Percentiles rank a stretch among this genome's conserved stretches.
Conservation (phyloP, 148 eudicot genomes). For the Dysphania ambrosioides region DNA sequence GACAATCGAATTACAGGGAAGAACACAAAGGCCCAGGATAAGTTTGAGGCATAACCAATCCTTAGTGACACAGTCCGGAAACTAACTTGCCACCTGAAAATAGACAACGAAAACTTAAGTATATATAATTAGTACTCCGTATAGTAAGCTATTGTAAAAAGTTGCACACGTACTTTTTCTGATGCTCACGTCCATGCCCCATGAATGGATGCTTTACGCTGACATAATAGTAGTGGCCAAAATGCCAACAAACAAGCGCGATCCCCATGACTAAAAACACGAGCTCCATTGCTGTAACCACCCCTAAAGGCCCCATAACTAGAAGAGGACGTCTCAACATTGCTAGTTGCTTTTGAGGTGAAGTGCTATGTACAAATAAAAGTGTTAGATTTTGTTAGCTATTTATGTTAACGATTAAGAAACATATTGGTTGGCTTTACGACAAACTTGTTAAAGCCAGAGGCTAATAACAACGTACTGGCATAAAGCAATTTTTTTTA, state of each 20-base stretch:
- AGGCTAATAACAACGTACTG: background rate
- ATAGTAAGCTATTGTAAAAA: background rate
- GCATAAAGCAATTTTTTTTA: too few relatives aligned
- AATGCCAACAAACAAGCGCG: slow-evolving; percentile 46
- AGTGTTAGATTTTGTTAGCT: background rate
- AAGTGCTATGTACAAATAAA: background rate
- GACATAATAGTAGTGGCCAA: slow-evolving; percentile 38
- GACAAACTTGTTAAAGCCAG: background rate
- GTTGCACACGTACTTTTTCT: slow-evolving; percentile 25
- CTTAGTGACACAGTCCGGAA: slow-evolving; percentile 42
- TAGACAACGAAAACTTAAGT: background rate
- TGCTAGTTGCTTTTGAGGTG: slow-evolving; percentile 16
- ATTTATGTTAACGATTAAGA: too few relatives aligned
- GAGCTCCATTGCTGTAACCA: slow-evolving; percentile 41
- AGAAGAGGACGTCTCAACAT: slow-evolving; percentile 37
- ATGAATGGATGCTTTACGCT: slow-evolving; percentile 38
- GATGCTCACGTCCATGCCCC: slow-evolving; percentile 21
- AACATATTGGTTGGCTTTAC: background rate
- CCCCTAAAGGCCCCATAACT: slow-evolving; percentile 46
- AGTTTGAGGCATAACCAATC: slow-evolving; percentile 49
- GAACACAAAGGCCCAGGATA: slow-evolving; percentile 54
- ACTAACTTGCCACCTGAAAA: slow-evolving; percentile 41
- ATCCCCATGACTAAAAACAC: slow-evolving; percentile 37
- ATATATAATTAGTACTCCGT: background rate
- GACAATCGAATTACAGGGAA: slow-evolving; percentile 53